Evolutionary conservation across 2,329 filamentous ascomycete genomes (phyloP).

Genomic region (Pseudogymnoascus sp.): DNA sequence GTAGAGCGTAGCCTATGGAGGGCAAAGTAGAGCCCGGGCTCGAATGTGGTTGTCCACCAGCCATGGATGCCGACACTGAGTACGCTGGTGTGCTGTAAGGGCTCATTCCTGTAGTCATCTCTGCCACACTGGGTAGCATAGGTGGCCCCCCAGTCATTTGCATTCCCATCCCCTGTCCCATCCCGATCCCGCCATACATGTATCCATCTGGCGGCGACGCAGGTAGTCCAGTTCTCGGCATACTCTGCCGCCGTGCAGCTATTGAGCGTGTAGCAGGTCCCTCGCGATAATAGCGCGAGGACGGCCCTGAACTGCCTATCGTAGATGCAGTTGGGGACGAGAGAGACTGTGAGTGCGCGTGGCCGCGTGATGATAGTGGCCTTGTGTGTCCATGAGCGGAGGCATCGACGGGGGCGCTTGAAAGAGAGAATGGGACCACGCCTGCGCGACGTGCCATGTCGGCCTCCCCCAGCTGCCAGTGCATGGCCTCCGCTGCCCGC

Average conservation of each 20-base stretch:
- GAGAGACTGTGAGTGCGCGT: conserved; percentile 14
- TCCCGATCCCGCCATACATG: conserved; percentile 13
- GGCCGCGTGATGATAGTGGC: conserved; percentile 34
- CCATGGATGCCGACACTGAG: conserved; percentile 30
- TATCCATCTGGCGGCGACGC: conserved; percentile 17
- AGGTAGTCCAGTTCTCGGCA: conserved; percentile 28
- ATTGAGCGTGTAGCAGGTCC: conserved; percentile 19
- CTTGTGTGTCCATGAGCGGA: conserved; percentile 29
- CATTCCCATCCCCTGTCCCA: conserved; percentile 20
- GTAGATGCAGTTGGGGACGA: conserved; percentile 21
- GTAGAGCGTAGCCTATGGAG: conserved; percentile 18
- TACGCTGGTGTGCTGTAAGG: conserved; percentile 53
- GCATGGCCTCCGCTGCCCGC: conserved; percentile 94
- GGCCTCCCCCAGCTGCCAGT: conserved; percentile 88
- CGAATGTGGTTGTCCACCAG: conserved; percentile 17
- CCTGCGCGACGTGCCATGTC: conserved; percentile 93
- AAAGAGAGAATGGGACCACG: conserved; percentile 73
- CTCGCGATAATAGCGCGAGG: not conserved
- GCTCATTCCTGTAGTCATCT: conserved; percentile 56
- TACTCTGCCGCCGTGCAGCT: conserved; percentile 28
- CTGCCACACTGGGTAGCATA: conserved; percentile 51
- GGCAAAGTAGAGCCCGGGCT: conserved; percentile 37
- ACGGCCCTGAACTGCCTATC: not conserved
- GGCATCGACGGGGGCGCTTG: conserved; percentile 45
- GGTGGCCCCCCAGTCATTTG: conserved; percentile 19